phyloP scores from a whole-genome alignment of 2,329 filamentous ascomycete genomes.

The Colletotrichum viniferum region DNA sequence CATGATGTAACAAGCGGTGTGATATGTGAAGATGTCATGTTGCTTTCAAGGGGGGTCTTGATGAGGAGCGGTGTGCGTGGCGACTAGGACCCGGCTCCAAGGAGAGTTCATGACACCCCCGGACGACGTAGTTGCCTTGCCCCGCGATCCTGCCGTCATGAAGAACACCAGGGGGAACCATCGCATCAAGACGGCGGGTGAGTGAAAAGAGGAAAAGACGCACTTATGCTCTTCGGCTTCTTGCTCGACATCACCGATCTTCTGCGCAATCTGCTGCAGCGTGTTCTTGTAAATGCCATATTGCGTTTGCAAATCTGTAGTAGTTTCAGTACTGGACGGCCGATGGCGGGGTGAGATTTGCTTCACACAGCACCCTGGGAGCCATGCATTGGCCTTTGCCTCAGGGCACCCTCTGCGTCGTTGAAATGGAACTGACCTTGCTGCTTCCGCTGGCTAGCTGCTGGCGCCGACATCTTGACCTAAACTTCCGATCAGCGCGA shows the following conservation, averaged over 20 bases:
- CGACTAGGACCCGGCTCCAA: conserved; percentile 18
- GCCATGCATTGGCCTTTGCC: background rate
- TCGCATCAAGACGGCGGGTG: conserved; percentile 1
- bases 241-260: conserved; percentile 97
- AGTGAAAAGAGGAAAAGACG: conserved; percentile 38
- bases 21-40: background rate
- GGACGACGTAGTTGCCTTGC: background rate
- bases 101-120: background rate
- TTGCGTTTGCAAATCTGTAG: conserved; percentile 76
- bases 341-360: conserved; percentile 1
- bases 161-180: background rate
- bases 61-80: conserved; percentile 19
- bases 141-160: background rate
- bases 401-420: background rate
- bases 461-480: conserved; percentile 51
- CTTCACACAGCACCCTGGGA: background rate
- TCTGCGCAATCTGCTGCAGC: conserved; percentile 90
- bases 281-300: conserved; percentile 80
- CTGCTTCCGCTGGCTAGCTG: conserved; percentile 67
- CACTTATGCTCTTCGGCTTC: conserved; percentile 99
- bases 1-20: conserved; percentile 2
- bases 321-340: conserved; percentile 3
- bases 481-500: background rate
- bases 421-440: conserved; percentile 59
- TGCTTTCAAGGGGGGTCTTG: background rate